Evolutionary conservation across 2,329 filamentous ascomycete species (phyloP), one percentile per base, ranked within the genome.

Genomic region (Cordyceps fumosorosea): DNA sequence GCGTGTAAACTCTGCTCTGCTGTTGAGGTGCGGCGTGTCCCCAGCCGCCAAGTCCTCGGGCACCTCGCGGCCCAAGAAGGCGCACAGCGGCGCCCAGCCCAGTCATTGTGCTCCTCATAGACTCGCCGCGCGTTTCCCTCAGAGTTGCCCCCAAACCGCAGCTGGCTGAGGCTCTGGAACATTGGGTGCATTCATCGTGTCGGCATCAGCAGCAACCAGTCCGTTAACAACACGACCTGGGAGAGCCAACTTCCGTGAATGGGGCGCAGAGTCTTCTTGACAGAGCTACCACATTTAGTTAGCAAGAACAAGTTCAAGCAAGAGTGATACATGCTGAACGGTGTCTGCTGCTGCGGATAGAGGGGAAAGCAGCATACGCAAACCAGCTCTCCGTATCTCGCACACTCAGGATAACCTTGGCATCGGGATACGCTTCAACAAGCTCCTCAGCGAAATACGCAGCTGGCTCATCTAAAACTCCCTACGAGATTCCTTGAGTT

Each of bases 101-200:
- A 42, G 60, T 62, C 56, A 24, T 57, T 63, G 50, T 65, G 65
- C 32, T 40, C 26, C 24, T 61, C 47, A 20, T 62, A 65, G 4
- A 26, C 61, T 3, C 42, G 22, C 26, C 58, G 50, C 2, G 60
- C 55, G 24, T 54, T 52, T 8, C 14, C 12, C 7, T 14, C 55
- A n/a, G 58, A 62, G 18, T 62, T 47, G 26, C 8, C 0, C 8
- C 48, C 40, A 40, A 53, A 62, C 11, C 24, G 55, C 18, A 53
- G 7, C 8, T 16, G 22, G 10, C 42, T 20, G 5, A 58, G 26
- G 16, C 18, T 50, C 20, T 4, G 16, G 5, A 62, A 48, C 55
- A 62, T n/a, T 22, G 47, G 47, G 2, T 42, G 29, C 55, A 47
- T 24, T 34, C 48, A 53, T 3, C 60, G 48, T 48, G 54, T 42